Conservation (phyloP, 352 stramenopile species). For the Phytophthora vignae region DNA sequence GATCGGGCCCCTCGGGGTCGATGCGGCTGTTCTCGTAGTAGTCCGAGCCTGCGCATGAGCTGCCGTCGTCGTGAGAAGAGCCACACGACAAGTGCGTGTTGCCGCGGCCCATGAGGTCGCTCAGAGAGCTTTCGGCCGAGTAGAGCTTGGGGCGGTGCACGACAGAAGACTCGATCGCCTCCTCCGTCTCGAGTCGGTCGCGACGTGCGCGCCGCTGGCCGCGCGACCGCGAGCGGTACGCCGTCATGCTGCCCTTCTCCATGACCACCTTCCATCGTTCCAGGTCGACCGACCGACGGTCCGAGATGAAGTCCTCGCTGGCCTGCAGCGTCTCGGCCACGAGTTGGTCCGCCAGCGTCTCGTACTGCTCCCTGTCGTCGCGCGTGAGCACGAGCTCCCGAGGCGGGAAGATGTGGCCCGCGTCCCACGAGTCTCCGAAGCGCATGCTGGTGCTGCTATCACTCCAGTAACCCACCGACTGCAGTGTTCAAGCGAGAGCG, state of each 20-base stretch:
- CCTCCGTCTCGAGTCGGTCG: constrained; percentile 27
- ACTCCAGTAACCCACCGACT: background rate
- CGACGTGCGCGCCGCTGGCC: constrained; percentile 11
- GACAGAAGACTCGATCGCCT: constrained; percentile 33
- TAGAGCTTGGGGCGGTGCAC: constrained; percentile 41
- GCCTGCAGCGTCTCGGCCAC: constrained; percentile 44
- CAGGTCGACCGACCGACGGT: constrained; percentile 22
- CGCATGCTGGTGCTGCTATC: constrained; percentile 19
- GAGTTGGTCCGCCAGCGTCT: constrained; percentile 37
- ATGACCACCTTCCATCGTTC: constrained; percentile 42
- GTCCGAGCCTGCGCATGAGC: constrained; percentile 19
- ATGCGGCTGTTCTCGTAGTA: constrained; percentile 26
- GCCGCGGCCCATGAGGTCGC: constrained; percentile 30
- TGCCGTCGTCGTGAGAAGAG: constrained; percentile 14
- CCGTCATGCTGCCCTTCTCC: constrained; percentile 36
- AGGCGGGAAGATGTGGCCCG: constrained; percentile 40
- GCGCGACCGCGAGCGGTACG: constrained; percentile 31
- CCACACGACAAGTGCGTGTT: constrained; percentile 34
- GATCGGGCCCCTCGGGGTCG: constrained; percentile 27
- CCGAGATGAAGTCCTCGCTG: constrained; percentile 38
- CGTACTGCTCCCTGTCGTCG: constrained; percentile 29
- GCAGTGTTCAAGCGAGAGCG: constrained; percentile 12
- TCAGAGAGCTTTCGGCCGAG: constrained; percentile 37
- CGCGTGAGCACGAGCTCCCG: constrained; percentile 33
- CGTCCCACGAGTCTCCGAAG: constrained; percentile 47